These are phyloP conservation scores for Helichrysum umbraculigerum DNA, from an alignment of 129 eudicot genomes.

Conservation along the genomic window DNA sequence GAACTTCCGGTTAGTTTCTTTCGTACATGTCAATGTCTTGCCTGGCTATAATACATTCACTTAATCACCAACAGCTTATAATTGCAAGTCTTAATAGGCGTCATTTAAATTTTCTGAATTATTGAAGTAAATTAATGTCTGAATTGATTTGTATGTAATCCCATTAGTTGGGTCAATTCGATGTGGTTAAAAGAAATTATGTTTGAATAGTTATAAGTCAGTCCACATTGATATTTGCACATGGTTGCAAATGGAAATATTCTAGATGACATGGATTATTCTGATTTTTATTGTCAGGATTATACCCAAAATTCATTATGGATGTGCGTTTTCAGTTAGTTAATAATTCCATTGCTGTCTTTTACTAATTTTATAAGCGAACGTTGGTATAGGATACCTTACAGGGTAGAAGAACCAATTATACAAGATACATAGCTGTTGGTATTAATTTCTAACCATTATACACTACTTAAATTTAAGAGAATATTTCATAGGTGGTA, in stretches of 20 bases:
- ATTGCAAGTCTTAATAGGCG: slow-evolving; percentile 16
- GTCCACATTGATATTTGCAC: slow-evolving; percentile 26
- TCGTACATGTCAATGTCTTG: slow-evolving; percentile 25
- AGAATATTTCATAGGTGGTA: too few species aligned
- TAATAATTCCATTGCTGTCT: neutral
- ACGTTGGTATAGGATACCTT: too few species aligned
- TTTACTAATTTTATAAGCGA: too few species aligned
- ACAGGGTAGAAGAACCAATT: too few species aligned
- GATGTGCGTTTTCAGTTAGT: neutral
- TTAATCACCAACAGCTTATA: slow-evolving; percentile 18
- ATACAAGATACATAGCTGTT: too few species aligned
- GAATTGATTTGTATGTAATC: slow-evolving; percentile 33
- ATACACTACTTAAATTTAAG: too few species aligned
- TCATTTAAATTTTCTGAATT: slow-evolving; percentile 24
- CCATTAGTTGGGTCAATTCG: slow-evolving; percentile 26
- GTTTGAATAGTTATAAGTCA: slow-evolving; percentile 20
- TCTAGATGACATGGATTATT: slow-evolving; percentile 15
- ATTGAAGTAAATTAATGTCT: slow-evolving; percentile 28
- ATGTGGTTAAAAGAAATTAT: slow-evolving; percentile 20
- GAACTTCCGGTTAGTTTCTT: slow-evolving; percentile 55
- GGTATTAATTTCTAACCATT: too few species aligned
- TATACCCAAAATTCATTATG: neutral
- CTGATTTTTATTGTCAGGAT: neutral
- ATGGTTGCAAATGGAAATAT: slow-evolving; percentile 20
- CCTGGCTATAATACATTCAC: slow-evolving; percentile 24